Percentiles rank a stretch among this genome's conserved stretches.
These are phyloP conservation scores for Poa annua DNA, from an alignment of 176 grass and related monocot species.

Conservation along the genomic window DNA sequence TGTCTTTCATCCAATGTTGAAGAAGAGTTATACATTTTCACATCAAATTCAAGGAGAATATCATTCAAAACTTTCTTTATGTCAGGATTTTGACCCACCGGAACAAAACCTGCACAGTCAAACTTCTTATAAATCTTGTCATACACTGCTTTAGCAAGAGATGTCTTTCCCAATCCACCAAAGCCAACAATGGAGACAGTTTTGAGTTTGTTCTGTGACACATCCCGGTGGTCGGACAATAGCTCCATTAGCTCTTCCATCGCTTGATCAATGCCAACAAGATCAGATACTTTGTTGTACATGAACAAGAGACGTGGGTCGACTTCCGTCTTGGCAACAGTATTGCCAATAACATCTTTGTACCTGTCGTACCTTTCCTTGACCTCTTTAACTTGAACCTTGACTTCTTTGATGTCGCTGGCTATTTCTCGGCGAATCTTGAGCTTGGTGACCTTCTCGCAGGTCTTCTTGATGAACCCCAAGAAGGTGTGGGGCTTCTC, in stretches of 20 bases:
- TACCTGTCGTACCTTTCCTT: not conserved
- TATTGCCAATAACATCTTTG: not conserved
- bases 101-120: not conserved
- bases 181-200: not conserved
- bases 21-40: not conserved
- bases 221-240: not conserved
- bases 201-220: too few relatives aligned
- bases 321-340: not conserved
- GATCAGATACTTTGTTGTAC: not conserved
- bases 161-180: conserved; percentile 25
- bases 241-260: not conserved
- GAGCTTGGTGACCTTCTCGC: not conserved
- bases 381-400: not conserved
- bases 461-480: not conserved
- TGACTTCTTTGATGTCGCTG: not conserved
- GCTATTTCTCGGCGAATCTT: not conserved
- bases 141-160: not conserved
- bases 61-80: not conserved
- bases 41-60: not conserved
- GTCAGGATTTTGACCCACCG: not conserved
- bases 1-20: not conserved
- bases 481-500: not conserved
- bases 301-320: not conserved
- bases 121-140: not conserved
- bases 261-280: not conserved